Percentiles rank a stretch among this genome's conserved stretches.
Evolutionary conservation across 352 stramenopile species (phyloP).

Genomic region (Pythium scleroteichum): DNA sequence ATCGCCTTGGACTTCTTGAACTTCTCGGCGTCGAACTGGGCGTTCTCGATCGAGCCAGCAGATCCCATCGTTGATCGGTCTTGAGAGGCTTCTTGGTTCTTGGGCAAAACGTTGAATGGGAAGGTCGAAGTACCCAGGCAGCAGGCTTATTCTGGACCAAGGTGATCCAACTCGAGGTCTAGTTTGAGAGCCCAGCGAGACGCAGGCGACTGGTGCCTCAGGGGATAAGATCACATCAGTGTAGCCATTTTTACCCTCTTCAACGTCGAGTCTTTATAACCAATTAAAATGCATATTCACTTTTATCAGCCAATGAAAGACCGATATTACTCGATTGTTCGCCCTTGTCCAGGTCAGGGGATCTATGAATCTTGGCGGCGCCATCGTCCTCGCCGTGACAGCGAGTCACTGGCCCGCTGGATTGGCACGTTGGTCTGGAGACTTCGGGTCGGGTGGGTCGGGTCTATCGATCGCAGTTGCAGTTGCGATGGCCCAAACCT

Average conservation of each 20-base stretch:
- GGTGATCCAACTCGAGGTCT: background rate
- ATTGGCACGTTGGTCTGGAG: no score
- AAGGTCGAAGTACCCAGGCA: no score
- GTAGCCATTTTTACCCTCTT: slow-evolving; percentile 13
- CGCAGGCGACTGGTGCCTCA: no score
- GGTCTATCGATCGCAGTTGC: no score
- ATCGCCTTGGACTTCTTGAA: slow-evolving; percentile 70
- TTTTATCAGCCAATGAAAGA: slow-evolving; percentile 1
- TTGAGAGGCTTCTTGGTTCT: slow-evolving; percentile 1
- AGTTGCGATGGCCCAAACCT: no score
- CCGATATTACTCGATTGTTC: no score
- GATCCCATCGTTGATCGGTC: slow-evolving; percentile 42
- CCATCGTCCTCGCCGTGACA: slow-evolving; percentile 3
- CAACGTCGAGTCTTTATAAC: slow-evolving; percentile 3
- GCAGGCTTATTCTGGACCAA: no score
- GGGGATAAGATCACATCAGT: slow-evolving; percentile 7
- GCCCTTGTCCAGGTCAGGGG: no score
- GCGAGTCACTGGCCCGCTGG: background rate
- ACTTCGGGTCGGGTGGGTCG: no score
- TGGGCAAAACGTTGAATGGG: slow-evolving; percentile 27
- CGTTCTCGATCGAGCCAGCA: slow-evolving; percentile 53
- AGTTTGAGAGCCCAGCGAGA: background rate
- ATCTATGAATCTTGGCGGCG: background rate
- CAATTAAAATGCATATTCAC: background rate
- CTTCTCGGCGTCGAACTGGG: slow-evolving; percentile 59